Evolutionary conservation across 495 filamentous ascomycete genomes (phyloP).

Genomic region (Daldinia grandis): DNA sequence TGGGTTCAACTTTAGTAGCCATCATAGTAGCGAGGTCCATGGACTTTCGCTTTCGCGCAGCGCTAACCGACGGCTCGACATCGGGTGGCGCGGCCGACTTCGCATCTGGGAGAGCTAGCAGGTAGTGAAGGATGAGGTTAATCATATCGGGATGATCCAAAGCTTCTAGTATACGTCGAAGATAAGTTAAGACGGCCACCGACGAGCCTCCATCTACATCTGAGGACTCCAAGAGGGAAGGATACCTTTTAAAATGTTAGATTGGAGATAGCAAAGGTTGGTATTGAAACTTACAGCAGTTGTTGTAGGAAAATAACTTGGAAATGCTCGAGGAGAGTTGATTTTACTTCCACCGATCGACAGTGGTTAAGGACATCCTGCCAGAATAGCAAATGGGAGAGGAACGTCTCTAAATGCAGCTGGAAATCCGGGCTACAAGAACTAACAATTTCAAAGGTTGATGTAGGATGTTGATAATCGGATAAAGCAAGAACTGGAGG

Average conservation of each 20-base stretch:
- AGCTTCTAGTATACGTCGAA: slow-evolving; percentile 87
- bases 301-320: slow-evolving; percentile 96
- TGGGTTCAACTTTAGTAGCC: slow-evolving; percentile 70
- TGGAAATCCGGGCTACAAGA: slow-evolving; percentile 75
- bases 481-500: slow-evolving; percentile 86
- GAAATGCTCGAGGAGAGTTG: slow-evolving; percentile 94
- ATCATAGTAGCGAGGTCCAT: slow-evolving; percentile 83
- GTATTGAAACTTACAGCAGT: slow-evolving; percentile 71
- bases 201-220: slow-evolving; percentile 96
- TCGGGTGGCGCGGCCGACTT: slow-evolving; percentile 20
- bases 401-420: slow-evolving; percentile 85
- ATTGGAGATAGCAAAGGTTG: background rate
- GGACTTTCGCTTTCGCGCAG: slow-evolving; percentile 83
- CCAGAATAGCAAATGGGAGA: slow-evolving; percentile 96
- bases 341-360: slow-evolving; percentile 87
- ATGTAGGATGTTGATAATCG: slow-evolving; percentile 73
- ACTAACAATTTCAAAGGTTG: slow-evolving; percentile 72
- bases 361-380: slow-evolving; percentile 98
- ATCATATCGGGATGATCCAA: slow-evolving; percentile 93
- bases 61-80: slow-evolving; percentile 55
- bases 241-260: slow-evolving; percentile 69
- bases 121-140: slow-evolving; percentile 90
- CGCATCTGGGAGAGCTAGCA: slow-evolving; percentile 78
- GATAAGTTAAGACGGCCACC: slow-evolving; percentile 93
- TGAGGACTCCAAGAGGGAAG: slow-evolving; percentile 93